Conservation (phyloP, 2,329 filamentous ascomycete species). For the Aspergillus oerlinghausenensis region DNA sequence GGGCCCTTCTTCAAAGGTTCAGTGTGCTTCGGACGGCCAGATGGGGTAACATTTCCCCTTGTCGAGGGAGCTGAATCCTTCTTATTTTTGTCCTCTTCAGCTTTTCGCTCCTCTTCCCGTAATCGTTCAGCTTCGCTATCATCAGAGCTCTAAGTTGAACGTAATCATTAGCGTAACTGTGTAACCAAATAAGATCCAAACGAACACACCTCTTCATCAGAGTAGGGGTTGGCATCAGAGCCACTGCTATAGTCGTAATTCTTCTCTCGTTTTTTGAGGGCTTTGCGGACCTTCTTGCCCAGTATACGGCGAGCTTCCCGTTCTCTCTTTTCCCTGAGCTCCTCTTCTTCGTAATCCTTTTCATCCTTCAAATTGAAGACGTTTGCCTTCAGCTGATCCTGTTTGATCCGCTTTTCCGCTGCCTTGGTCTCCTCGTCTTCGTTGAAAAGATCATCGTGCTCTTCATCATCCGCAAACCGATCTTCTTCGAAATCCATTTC, state of each 20-base stretch:
- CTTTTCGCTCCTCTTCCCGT: slow-evolving; percentile 57
- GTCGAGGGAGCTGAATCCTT: slow-evolving; percentile 55
- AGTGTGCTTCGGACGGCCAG: slow-evolving; percentile 51
- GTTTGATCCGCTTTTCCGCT: slow-evolving; percentile 66
- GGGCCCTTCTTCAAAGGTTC: slow-evolving; percentile 50
- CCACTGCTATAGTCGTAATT: slow-evolving; percentile 81
- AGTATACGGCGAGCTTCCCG: slow-evolving; percentile 65
- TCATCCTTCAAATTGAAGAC: slow-evolving; percentile 75
- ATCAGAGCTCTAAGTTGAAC: slow-evolving; percentile 48
- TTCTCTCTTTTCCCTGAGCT: slow-evolving; percentile 59
- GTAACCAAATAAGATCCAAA: slow-evolving; percentile 19
- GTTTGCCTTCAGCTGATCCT: slow-evolving; percentile 81
- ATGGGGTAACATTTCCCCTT: slow-evolving; percentile 67
- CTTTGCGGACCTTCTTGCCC: slow-evolving; percentile 74
- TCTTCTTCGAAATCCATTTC: slow-evolving; percentile 67
- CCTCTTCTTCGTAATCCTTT: slow-evolving; percentile 63
- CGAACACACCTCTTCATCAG: slow-evolving; percentile 45
- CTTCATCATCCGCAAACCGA: slow-evolving; percentile 83
- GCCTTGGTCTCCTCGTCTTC: slow-evolving; percentile 77
- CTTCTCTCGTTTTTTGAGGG: slow-evolving; percentile 77
- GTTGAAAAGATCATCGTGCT: slow-evolving; percentile 70
- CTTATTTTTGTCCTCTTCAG: slow-evolving; percentile 51
- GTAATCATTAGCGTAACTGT: slow-evolving; percentile 8
- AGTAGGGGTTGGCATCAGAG: slow-evolving; percentile 54
- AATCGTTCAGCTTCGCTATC: slow-evolving; percentile 62